A percentile compares a stretch with the other conserved stretches of the same genome.
phyloP scores from a whole-genome alignment of 1,139 yeast species.

The Kurtzmaniella quercitrusa region DNA sequence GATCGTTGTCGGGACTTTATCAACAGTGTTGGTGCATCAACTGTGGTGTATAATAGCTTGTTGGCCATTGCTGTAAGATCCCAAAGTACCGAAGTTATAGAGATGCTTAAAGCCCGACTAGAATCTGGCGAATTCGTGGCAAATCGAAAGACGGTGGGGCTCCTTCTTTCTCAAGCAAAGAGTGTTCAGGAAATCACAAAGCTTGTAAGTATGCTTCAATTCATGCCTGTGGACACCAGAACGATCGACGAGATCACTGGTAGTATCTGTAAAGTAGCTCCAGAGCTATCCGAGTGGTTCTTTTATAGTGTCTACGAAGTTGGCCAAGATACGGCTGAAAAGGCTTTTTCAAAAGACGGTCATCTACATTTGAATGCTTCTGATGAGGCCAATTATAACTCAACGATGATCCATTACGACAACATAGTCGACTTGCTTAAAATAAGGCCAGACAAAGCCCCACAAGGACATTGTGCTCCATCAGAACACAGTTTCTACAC shows the following conservation, averaged over 20 bases:
- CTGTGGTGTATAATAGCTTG: constrained; percentile 5
- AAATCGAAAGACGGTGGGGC: constrained; percentile 6
- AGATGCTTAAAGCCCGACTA: neutral
- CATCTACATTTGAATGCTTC: constrained; percentile 18
- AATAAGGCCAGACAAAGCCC: constrained; percentile 8
- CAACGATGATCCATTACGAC: constrained; percentile 16
- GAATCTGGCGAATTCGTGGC: neutral
- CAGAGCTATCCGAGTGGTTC: neutral
- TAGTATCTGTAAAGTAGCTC: neutral
- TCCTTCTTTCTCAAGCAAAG: neutral
- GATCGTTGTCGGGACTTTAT: neutral
- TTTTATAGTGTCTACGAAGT: neutral
- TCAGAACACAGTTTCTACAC: constrained; percentile 25
- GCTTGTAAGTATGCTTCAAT: neutral
- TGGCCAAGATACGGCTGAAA: neutral
- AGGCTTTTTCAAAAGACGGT: neutral
- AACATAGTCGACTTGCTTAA: constrained; percentile 20
- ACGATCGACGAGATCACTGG: constrained; percentile 2
- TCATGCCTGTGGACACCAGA: constrained; percentile 2
- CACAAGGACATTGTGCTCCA: constrained; percentile 16
- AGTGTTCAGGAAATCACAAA: neutral
- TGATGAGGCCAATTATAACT: constrained; percentile 14
- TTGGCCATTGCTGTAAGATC: constrained; percentile 3
- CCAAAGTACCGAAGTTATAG: neutral
- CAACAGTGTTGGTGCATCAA: neutral